Percentiles rank a stretch among this genome's conserved stretches.
These are phyloP conservation scores for Golubevia sp. DNA, from an alignment of 1,284 basidiomycete genomes.

Conservation along the genomic window DNA sequence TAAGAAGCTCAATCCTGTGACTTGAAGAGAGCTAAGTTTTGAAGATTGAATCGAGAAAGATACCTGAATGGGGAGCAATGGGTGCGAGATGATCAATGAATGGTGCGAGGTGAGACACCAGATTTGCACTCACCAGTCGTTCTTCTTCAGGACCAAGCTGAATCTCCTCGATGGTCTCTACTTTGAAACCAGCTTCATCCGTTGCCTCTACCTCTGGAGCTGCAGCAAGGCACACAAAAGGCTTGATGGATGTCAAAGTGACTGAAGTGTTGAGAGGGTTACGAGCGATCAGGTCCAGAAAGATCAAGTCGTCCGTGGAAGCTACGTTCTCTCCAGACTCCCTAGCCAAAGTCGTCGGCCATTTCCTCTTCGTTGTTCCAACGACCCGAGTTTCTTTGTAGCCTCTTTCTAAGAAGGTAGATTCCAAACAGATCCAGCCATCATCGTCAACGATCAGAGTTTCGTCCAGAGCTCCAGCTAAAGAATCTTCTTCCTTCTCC, in stretches of 20 bases:
- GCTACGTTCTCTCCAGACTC: constrained; percentile 32
- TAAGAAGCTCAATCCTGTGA: constrained; percentile 58
- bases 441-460: constrained; percentile 7
- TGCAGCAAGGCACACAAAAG: constrained; percentile 12
- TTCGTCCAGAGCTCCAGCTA: not conserved
- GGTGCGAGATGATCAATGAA: not conserved
- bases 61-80: constrained; percentile 20
- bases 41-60: constrained; percentile 42
- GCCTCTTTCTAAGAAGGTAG: constrained; percentile 13
- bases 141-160: constrained; percentile 61
- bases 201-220: constrained; percentile 6
- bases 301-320: constrained; percentile 49
- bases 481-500: not conserved
- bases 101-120: not conserved
- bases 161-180: constrained; percentile 48
- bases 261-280: constrained; percentile 64
- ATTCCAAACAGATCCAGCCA: constrained; percentile 19
- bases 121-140: constrained; percentile 22
- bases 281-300: constrained; percentile 61
- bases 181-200: constrained; percentile 14
- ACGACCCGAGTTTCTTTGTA: constrained; percentile 11
- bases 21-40: constrained; percentile 30
- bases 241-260: constrained; percentile 27
- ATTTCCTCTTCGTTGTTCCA: constrained; percentile 13
- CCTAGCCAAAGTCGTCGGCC: constrained; percentile 40